Base-by-base conservation (phyloP, 2,329 filamentous ascomycete species). In the Botrytis paeoniae region DNA sequence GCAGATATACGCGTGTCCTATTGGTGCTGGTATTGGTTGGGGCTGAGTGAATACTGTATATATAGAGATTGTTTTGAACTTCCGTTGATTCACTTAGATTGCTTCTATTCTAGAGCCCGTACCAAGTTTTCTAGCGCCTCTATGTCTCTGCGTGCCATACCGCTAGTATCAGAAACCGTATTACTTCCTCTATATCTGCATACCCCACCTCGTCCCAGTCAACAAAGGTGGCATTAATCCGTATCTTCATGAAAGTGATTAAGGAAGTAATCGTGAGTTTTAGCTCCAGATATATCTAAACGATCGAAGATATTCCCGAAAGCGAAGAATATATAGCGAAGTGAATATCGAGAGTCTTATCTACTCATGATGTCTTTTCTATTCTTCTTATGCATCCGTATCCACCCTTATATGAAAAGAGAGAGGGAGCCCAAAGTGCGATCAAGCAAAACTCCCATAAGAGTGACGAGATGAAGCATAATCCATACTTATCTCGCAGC, bases 241-340 rank as follows among this genome's bases (percentile, higher is more conserved):
- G 4, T 29, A 9, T 18, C 16, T 1, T 6, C 14, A 3, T 32
- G 7, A 32, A 32, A 18, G 7, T 9, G 2, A 3, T 59, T 3
- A 32, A 0, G 10, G 18, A 22, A 9, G 7, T 4, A 1, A 45
- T 10, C 9, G 2, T 22, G 1, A 22, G 8, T 10, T 22, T 9
- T 22, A 22, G 8, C 43, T 4, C 20, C 43, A 10, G 20, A 45
- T 4, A 45, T 0, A 45, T 22, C 8, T 8, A 45, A 45, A 45
- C 8, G 45, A 48, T 4, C 20, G 3, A 10, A 20, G 4, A 32
- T 18, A 5, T 20, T 1, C 16, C 54, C 5, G 6, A 18, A 29
- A 57, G 1, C 16, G 14, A 29, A 18, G 14, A 57, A 29, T 9
- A 9, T 18, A 57, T 29, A 48, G 20, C 8, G 8, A 48, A 25